phyloP scores from a whole-genome alignment of 805 yeast genomes.

The Hanseniaspora valbyensis region DNA sequence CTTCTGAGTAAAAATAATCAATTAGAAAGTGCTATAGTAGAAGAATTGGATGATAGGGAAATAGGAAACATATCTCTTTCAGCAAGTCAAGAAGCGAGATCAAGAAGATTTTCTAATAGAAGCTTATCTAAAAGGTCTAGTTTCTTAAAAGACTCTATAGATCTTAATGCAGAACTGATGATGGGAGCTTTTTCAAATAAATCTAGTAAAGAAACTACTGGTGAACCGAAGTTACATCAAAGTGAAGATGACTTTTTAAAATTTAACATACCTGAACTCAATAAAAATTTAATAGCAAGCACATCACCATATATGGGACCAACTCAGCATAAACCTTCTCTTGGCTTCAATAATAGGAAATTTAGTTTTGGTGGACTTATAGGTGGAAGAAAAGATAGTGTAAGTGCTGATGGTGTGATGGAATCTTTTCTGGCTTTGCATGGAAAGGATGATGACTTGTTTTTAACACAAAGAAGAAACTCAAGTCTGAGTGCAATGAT shows the following conservation, averaged over 20 bases:
- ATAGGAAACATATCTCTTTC: background rate
- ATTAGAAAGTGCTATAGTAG: background rate
- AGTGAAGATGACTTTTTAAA: conserved; percentile 12
- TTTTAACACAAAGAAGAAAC: conserved; percentile 20
- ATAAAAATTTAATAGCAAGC: background rate
- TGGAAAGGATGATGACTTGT: conserved; percentile 26
- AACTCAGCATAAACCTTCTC: background rate
- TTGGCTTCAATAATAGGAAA: conserved; percentile 3
- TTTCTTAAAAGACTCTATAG: conserved; percentile 11
- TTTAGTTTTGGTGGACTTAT: conserved; percentile 14
- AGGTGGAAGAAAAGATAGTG: conserved; percentile 11
- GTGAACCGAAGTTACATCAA: conserved; percentile 4
- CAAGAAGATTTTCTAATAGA: conserved; percentile 6
- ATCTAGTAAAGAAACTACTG: conserved; percentile 8
- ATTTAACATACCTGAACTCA: conserved; percentile 6
- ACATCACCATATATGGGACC: conserved; percentile 12
- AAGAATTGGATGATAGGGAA: background rate
- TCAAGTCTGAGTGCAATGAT: conserved; percentile 16
- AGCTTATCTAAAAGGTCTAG: conserved; percentile 5
- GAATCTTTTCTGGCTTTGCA: conserved; percentile 25
- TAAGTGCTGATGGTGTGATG: conserved; percentile 13
- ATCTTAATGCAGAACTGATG: conserved; percentile 14
- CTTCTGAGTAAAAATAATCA: background rate
- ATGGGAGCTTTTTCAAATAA: conserved; percentile 10
- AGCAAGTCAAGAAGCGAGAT: background rate